Evolutionary conservation across 2,329 filamentous ascomycete genomes (phyloP).

Genomic region (Colletotrichum coccodes): DNA sequence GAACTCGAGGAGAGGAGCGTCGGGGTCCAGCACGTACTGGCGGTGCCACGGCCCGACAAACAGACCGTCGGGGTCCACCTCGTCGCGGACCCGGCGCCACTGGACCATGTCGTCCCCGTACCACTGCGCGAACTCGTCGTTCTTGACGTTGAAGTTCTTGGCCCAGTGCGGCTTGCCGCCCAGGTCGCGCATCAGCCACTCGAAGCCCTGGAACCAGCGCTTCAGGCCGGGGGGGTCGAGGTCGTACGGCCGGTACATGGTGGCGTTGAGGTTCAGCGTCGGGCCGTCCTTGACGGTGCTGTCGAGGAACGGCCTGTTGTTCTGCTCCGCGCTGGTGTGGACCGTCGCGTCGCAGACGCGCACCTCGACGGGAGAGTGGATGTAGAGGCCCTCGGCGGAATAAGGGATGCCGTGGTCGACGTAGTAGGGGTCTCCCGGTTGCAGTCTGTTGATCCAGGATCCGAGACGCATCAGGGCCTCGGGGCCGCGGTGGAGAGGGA

Average conservation of each 20-base stretch:
- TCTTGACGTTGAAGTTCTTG: conserved; percentile 81
- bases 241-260: conserved; percentile 85
- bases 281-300: conserved; percentile 75
- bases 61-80: conserved; percentile 83
- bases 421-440: conserved; percentile 71
- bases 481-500: conserved; percentile 86
- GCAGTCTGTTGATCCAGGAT: conserved; percentile 80
- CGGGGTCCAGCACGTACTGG: conserved; percentile 65
- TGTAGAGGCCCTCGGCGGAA: conserved; percentile 80
- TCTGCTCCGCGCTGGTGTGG: conserved; percentile 40
- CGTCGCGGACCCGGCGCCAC: conserved; percentile 76
- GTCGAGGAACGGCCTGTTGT: conserved; percentile 67
- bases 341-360: conserved; percentile 78
- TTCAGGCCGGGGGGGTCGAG: conserved; percentile 79
- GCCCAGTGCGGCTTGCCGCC: conserved; percentile 92
- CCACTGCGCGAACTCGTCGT: conserved; percentile 68
- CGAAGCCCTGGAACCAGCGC: conserved; percentile 89
- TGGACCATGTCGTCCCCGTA: conserved; percentile 74
- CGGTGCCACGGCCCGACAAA: conserved; percentile 94
- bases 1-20: conserved; percentile 44
- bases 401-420: conserved; percentile 79
- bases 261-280: conserved; percentile 90
- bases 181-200: conserved; percentile 89
- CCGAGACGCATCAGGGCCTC: conserved; percentile 86
- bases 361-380: conserved; percentile 94